Evolutionary conservation across 129 eudicot species (phyloP).

Genomic region (Ambrosia artemisiifolia): DNA sequence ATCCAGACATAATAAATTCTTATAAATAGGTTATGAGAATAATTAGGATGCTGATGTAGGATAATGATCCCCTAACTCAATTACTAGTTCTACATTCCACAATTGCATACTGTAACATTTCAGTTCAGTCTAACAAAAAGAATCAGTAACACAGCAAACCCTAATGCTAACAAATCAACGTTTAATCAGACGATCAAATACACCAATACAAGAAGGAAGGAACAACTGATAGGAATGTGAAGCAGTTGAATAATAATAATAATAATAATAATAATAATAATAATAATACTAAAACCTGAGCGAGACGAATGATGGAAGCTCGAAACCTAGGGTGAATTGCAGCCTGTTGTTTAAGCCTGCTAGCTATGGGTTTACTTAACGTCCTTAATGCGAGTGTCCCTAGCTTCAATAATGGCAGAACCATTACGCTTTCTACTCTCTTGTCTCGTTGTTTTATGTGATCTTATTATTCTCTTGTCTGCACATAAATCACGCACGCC

Average conservation of each 20-base stretch:
- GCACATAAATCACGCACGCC: too few relatives aligned
- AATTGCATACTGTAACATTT: background rate
- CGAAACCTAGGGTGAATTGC: conserved; percentile 79
- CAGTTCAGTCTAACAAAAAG: background rate
- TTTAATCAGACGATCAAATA: background rate
- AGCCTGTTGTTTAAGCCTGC: conserved; percentile 70
- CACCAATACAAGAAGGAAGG: background rate
- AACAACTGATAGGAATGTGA: background rate
- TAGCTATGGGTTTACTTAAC: conserved; percentile 81
- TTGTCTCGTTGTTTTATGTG: background rate
- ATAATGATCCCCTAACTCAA: background rate
- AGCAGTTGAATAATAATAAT: background rate
- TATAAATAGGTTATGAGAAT: background rate
- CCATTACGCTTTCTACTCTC: conserved; percentile 21
- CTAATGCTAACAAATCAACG: conserved; percentile 1
- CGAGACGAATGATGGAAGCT: conserved; percentile 56
- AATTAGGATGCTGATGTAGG: background rate
- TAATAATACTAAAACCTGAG: conserved; percentile 52
- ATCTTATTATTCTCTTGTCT: background rate
- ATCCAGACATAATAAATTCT: background rate
- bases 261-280: background rate
- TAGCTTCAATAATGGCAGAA: conserved; percentile 69
- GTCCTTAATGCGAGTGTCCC: conserved; percentile 78
- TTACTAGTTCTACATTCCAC: background rate
- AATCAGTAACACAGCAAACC: background rate